These are phyloP conservation scores for Komagataella ulmi DNA, from an alignment of 805 yeast genomes.

Conservation along the genomic window DNA sequence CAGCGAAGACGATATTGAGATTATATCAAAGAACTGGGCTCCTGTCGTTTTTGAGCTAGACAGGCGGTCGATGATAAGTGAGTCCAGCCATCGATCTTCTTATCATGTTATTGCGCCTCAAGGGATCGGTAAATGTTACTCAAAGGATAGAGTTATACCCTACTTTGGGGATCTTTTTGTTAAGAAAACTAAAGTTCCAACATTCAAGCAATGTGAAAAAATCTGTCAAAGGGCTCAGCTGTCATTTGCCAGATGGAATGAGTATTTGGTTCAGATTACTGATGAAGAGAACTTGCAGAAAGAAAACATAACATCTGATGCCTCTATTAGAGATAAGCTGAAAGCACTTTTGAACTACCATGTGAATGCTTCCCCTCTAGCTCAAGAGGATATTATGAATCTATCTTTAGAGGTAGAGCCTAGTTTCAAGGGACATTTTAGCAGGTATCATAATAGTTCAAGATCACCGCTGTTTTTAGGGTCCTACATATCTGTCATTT, in stretches of 20 bases:
- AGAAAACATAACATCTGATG: neutral
- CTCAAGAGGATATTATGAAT: slow-evolving; percentile 43
- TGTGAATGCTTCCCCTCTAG: slow-evolving; percentile 24
- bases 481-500: slow-evolving; percentile 49
- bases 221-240: slow-evolving; percentile 55
- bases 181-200: slow-evolving; percentile 22
- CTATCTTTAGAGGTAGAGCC: slow-evolving; percentile 57
- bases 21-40: slow-evolving; percentile 75
- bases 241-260: slow-evolving; percentile 76
- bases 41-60: slow-evolving; percentile 86
- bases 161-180: slow-evolving; percentile 80
- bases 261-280: slow-evolving; percentile 37
- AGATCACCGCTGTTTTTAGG: slow-evolving; percentile 49
- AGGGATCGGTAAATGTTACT: slow-evolving; percentile 66
- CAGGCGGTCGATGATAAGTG: slow-evolving; percentile 50
- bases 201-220: slow-evolving; percentile 44
- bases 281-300: slow-evolving; percentile 23
- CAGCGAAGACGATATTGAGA: slow-evolving; percentile 40
- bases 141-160: slow-evolving; percentile 72
- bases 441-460: slow-evolving; percentile 27
- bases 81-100: slow-evolving; percentile 42
- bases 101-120: slow-evolving; percentile 77
- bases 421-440: slow-evolving; percentile 30
- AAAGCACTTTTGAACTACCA: slow-evolving; percentile 32
- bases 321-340: slow-evolving; percentile 3